Evolutionary conservation across 192 early-diverging fungal species (phyloP), one percentile per base, ranked within the genome.

Genomic region (Spinellus fusiger): DNA sequence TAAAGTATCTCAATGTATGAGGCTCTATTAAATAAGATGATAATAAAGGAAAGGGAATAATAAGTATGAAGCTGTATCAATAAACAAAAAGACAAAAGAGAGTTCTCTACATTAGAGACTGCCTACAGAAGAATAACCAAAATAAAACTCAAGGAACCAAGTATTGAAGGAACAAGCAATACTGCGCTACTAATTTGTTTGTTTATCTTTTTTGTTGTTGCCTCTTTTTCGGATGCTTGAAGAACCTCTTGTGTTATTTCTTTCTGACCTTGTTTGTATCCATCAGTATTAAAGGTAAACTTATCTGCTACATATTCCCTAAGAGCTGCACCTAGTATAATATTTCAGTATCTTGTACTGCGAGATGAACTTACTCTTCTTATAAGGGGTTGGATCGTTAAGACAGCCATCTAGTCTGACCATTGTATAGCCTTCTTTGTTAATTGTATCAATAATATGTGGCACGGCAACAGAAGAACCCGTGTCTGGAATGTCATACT

Each of bases 361-460:
- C 22, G 8, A 54, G 20, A 32, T 22, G 10, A 56, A 18, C 35
- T 47, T 65, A 72, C 70, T 66, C 58, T 80, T 76, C 49, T 74
- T 76, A 60, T 80, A 80, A 4, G 78, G 78, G 2, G 18, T 49
- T 9, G 50, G 56, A 18, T 80, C 78, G 37, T 77, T 77, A 5
- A 69, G 53, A 49, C 78, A 80, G 3, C 78, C 78, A 47, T 80
- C 78, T 56, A 80, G 44, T 10, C 78, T 73, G 9, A 80, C 78
- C 75, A 80, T 75, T 28, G 71, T 73, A 49, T 80, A 80, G 4
- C 64, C 75, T 67, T 80, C 68, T 25, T 69, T 50, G 32, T 77
- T 74, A 22, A 80, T 66, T 29, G 78, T 61, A 13, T 73, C 56
- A 40, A 80, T 68, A 31, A 77, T 61, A 0, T 73, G 64, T 1